These are phyloP conservation scores for Microthlaspi erraticum DNA, from an alignment of 345 rosid genomes.

Conservation along the genomic window DNA sequence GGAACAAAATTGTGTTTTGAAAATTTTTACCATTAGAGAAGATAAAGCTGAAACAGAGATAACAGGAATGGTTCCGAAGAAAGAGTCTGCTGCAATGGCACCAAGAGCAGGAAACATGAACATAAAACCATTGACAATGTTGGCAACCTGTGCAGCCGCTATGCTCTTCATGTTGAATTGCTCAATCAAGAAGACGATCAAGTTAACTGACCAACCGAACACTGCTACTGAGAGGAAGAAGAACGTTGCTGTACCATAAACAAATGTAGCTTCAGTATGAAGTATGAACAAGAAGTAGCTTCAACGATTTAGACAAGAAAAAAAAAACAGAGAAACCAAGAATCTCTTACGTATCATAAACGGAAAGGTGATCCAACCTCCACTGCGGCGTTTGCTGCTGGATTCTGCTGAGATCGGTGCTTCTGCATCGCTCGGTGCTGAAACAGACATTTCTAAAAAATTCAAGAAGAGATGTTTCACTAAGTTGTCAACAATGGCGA, in stretches of 20 bases:
- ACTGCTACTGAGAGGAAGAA: slow-evolving; percentile 49
- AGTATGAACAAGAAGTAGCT: neutral
- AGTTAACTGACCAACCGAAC: slow-evolving; percentile 55
- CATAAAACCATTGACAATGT: slow-evolving; percentile 47
- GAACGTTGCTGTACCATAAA: slow-evolving; percentile 47
- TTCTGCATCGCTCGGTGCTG: slow-evolving; percentile 28
- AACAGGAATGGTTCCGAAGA: slow-evolving; percentile 52
- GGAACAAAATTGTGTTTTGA: neutral
- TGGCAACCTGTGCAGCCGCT: slow-evolving; percentile 51
- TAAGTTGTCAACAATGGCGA: slow-evolving; percentile 18
- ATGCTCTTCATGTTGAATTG: slow-evolving; percentile 53
- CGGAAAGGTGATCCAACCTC: slow-evolving; percentile 63
- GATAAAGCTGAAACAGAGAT: slow-evolving; percentile 50
- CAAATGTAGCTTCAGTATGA: neutral
- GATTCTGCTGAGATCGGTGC: slow-evolving; percentile 9
- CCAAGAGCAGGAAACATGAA: slow-evolving; percentile 48
- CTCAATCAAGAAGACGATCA: slow-evolving; percentile 49
- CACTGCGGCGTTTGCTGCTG: slow-evolving; percentile 38
- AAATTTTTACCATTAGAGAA: slow-evolving; percentile 47
- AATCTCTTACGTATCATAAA: slow-evolving; percentile 54
- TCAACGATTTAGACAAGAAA: neutral
- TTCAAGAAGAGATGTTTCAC: slow-evolving; percentile 1
- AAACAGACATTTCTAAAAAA: slow-evolving; percentile 34
- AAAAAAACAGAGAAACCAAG: slow-evolving; percentile 24
- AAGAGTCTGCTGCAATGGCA: slow-evolving; percentile 58